phyloP scores from a whole-genome alignment of 176 grass and related monocot species.

The Aegilops tauschii region DNA sequence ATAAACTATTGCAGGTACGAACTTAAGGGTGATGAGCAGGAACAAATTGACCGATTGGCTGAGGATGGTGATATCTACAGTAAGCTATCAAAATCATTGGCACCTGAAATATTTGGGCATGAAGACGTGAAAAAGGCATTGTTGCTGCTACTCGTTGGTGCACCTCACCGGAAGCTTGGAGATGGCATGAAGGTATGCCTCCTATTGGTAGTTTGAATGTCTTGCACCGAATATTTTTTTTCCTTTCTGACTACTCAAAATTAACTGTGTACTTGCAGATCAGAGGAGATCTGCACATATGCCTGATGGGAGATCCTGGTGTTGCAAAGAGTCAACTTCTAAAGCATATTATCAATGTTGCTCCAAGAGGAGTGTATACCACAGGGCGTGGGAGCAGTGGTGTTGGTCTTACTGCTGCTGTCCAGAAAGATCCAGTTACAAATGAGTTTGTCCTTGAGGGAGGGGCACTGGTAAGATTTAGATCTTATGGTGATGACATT shows the following conservation, averaged over 20 bases:
- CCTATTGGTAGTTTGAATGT: not conserved
- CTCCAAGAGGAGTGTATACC: constrained; percentile 98
- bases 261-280: constrained; percentile 50
- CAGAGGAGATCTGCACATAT: constrained; percentile 97
- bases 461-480: constrained; percentile 83
- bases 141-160: constrained; percentile 86
- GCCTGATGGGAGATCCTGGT: constrained; percentile 99
- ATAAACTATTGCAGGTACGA: constrained; percentile 64
- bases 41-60: constrained; percentile 79
- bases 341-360: constrained; percentile 99
- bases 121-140: constrained; percentile 98
- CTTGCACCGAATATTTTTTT: not conserved
- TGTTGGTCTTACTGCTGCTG: constrained; percentile 95
- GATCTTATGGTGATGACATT: not conserved
- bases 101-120: constrained; percentile 99
- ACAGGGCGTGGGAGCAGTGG: constrained; percentile 96
- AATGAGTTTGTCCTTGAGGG: constrained; percentile 99
- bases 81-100: constrained; percentile 82
- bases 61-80: constrained; percentile 98
- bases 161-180: constrained; percentile 85
- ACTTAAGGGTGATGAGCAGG: constrained; percentile 94
- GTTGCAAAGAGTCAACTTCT: constrained; percentile 98
- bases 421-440: constrained; percentile 93
- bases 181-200: constrained; percentile 96
- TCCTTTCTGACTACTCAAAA: not conserved